Conservation (phyloP, 495 filamentous ascomycete species). For the Hapsidospora chrysogenum region DNA sequence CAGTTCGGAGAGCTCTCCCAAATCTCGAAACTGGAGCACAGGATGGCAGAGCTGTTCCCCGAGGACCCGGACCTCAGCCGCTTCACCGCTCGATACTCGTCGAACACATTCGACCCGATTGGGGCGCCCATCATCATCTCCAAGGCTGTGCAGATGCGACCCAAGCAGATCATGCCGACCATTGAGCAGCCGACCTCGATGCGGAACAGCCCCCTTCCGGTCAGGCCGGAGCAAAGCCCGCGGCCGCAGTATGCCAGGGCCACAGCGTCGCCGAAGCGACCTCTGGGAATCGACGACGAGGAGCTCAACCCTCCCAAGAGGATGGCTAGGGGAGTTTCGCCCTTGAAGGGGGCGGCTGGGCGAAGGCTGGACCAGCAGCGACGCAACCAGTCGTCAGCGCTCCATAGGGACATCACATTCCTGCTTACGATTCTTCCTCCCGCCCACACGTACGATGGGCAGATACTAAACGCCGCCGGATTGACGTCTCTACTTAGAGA, state of each 20-base stretch:
- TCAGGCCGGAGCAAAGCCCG: constrained; percentile 21
- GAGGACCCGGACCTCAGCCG: constrained; percentile 60
- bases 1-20: constrained; percentile 80
- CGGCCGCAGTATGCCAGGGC: constrained; percentile 30
- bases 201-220: constrained; percentile 35
- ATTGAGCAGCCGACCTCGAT: constrained; percentile 32
- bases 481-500: constrained; percentile 59
- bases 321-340: constrained; percentile 63
- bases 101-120: constrained; percentile 43
- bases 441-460: constrained; percentile 49
- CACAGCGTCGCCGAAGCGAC: constrained; percentile 63
- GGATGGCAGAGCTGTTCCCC: constrained; percentile 84
- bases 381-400: constrained; percentile 30
- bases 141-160: constrained; percentile 52
- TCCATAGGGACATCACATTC: constrained; percentile 70
- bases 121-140: constrained; percentile 69
- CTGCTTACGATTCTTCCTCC: constrained; percentile 70
- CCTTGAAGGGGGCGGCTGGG: constrained; percentile 70
- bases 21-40: constrained; percentile 73
- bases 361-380: constrained; percentile 69
- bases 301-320: constrained; percentile 63
- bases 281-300: constrained; percentile 55
- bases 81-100: constrained; percentile 62
- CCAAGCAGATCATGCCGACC: constrained; percentile 36
- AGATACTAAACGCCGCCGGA: constrained; percentile 47